Conservation (phyloP, 495 filamentous ascomycete species). For the Trichoderma orchidacearum region DNA sequence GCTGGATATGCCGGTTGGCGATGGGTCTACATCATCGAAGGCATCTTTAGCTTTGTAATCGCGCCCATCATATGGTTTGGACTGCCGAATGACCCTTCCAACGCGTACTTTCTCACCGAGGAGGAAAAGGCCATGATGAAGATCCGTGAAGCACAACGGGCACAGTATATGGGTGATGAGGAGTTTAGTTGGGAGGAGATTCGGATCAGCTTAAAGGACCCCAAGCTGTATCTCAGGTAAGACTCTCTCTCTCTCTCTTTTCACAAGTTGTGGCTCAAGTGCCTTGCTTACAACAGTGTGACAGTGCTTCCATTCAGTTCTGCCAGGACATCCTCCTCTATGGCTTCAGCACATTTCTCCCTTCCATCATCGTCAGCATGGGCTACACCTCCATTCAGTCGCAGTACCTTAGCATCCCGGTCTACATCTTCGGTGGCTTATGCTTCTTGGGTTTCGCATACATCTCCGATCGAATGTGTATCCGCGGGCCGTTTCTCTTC, state of each 20-base stretch:
- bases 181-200: constrained; percentile 10
- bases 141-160: constrained; percentile 13
- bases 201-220: constrained; percentile 15
- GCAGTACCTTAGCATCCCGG: constrained; percentile 26
- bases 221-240: constrained; percentile 9
- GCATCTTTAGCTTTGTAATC: constrained; percentile 55
- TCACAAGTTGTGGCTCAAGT: too few relatives aligned
- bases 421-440: constrained; percentile 22
- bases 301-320: constrained; percentile 19
- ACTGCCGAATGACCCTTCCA: constrained; percentile 31
- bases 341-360: constrained; percentile 47
- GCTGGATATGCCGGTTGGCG: constrained; percentile 57
- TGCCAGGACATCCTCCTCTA: constrained; percentile 46
- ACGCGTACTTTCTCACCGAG: constrained; percentile 27
- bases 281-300: constrained; percentile 19
- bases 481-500: constrained; percentile 23
- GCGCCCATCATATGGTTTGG: constrained; percentile 49
- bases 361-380: constrained; percentile 38
- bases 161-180: not conserved
- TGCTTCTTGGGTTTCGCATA: constrained; percentile 27
- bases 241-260: constrained; percentile 28
- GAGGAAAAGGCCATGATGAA: constrained; percentile 26
- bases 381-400: constrained; percentile 33
- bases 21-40: constrained; percentile 69
- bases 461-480: constrained; percentile 20